These are phyloP conservation scores for Stagonosporopsis chrysanthemi DNA, from an alignment of 2,329 filamentous ascomycete species.

Conservation along the genomic window DNA sequence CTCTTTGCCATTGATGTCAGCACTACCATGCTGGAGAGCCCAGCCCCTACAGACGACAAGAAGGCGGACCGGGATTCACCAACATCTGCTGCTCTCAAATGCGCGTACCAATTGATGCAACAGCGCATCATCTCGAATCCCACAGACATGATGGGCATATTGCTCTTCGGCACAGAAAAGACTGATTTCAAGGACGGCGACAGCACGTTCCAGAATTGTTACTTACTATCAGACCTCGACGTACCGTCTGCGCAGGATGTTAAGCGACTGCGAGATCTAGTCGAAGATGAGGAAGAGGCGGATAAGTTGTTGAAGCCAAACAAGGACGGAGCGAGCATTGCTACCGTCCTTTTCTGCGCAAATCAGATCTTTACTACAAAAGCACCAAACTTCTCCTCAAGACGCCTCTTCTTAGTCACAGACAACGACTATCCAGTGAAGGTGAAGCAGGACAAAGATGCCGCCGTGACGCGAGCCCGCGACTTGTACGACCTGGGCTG, in stretches of 20 bases:
- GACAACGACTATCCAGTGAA: conserved; percentile 84
- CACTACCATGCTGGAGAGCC: conserved; percentile 79
- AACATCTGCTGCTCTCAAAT: conserved; percentile 85
- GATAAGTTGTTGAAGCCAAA: conserved; percentile 74
- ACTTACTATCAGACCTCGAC: conserved; percentile 86
- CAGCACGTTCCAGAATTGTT: conserved; percentile 84
- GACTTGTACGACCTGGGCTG: conserved; percentile 95
- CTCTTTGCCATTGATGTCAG: conserved; percentile 94
- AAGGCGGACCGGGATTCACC: conserved; percentile 81
- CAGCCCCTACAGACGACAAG: conserved; percentile 68
- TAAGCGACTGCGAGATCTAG: conserved; percentile 75
- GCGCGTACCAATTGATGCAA: conserved; percentile 94
- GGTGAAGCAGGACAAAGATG: conserved; percentile 75
- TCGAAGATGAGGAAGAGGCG: conserved; percentile 78
- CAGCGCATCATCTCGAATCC: conserved; percentile 97
- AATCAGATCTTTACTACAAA: conserved; percentile 97
- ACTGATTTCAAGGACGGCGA: conserved; percentile 60
- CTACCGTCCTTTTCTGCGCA: conserved; percentile 89
- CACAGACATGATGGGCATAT: conserved; percentile 94
- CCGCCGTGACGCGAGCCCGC: conserved; percentile 86
- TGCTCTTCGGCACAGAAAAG: conserved; percentile 88
- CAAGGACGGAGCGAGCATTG: conserved; percentile 76
- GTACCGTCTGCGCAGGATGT: conserved; percentile 88
- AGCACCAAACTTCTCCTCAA: conserved; percentile 90
- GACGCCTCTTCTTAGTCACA: conserved; percentile 93